Evolutionary conservation across 257 asterid species (phyloP), one percentile per base, ranked within the genome.

Genomic region (Plantago major): DNA sequence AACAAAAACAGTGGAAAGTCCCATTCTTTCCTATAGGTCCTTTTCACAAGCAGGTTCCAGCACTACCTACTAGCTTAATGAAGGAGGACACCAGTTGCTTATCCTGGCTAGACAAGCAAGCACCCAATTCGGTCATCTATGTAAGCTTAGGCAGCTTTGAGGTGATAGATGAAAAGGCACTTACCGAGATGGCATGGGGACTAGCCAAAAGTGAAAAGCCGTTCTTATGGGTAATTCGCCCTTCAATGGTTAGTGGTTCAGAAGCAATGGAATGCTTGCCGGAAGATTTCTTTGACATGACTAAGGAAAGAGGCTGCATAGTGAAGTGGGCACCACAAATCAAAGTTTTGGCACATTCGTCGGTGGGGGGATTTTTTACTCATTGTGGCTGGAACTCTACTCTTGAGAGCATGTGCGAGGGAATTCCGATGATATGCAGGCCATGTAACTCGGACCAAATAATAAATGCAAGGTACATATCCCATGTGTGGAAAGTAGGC

Each of bases 341-440:
- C 63, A 63, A 73, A 46, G 76, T 81, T 0, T 42, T 75, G 17
- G 71, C 75, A 3, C 82, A 81, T 60, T 46, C 73, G 0, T 65
- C 82, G 1, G 72, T 78, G 3, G 84, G 75, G 4, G 80, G 80
- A 0, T 78, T 81, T 62, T 59, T 74, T 49, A 71, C 69, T 0
- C 87, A 81, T 14, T 73, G 81, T n/a, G 82, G 87, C 0, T 81
- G 87, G 87, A 81, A 81, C 44, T 81, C 87, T 51, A 81, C 79
- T 1, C 37, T 78, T 0, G 80, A 74, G 45, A 68, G 77, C 37
- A 18, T 74, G 9, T 67, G 71, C 12, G 78, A 74, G 5, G 78
- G 83, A 0, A 75, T 78, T 19, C 63, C 77, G 3, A 15, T 78
- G 66, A 64, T 78, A 22, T 78, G 82, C 45, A 63, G 42, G 16